Conservation (phyloP, 768 basidiomycete species). For the Hortiboletus flavorubellus region DNA sequence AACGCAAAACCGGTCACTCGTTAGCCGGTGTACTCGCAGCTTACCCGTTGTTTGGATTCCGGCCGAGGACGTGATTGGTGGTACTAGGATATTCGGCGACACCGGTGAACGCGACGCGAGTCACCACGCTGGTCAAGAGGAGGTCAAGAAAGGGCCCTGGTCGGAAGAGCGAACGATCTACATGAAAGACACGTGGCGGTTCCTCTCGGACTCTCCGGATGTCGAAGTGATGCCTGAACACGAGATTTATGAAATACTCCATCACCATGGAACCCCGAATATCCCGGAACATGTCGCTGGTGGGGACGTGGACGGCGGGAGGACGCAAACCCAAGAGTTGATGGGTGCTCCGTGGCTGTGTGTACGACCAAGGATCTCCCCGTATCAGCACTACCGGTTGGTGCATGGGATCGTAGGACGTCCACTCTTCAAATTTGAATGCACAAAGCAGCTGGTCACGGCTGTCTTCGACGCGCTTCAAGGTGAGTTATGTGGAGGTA, state of each 20-base stretch:
- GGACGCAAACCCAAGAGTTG: not conserved
- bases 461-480: not conserved
- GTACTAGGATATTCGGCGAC: too few species aligned
- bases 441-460: not conserved
- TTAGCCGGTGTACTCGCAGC: not conserved
- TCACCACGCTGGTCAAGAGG: too few species aligned
- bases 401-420: not conserved
- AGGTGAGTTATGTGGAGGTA: not conserved
- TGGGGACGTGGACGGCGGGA: not conserved
- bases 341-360: not conserved
- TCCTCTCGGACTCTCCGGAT: too few species aligned
- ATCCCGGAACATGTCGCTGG: slow-evolving; percentile 1
- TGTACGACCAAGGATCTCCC: not conserved
- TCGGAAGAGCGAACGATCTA: not conserved
- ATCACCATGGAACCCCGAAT: not conserved
- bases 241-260: too few species aligned
- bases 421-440: not conserved
- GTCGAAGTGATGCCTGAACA: too few species aligned
- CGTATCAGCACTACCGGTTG: slow-evolving; percentile 13
- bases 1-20: not conserved
- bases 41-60: not conserved
- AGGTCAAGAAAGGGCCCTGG: too few species aligned
- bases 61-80: not conserved
- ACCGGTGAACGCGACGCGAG: too few species aligned
- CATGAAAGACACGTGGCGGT: not conserved